Evolutionary conservation across 2,329 filamentous ascomycete genomes (phyloP), one percentile per base, ranked within the genome.

Genomic region (Macroventuria anomochaeta): DNA sequence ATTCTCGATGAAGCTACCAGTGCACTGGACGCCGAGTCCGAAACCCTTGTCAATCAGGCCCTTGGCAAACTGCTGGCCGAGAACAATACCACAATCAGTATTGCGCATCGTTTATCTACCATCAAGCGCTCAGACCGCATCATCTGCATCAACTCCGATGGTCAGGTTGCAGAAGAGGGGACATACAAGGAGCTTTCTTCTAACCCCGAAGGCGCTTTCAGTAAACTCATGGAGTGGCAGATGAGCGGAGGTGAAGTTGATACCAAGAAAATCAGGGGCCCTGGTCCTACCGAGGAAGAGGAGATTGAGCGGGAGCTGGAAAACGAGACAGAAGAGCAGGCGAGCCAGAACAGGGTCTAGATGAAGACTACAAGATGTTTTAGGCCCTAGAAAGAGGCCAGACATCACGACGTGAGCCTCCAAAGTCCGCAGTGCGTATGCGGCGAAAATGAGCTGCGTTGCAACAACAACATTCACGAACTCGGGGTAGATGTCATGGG

Each of bases 171-270:
- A 2, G 93, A 99, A 74, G 89, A 90, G 59, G 95, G 95, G 51
- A 89, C 88, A 53, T 99, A 96, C 73, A 78, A 82, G 20, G 84
- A 91, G 59, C 83, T 99, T 18, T 89, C 88, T 46, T 80, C 83
- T 5, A 85, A 91, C 55, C 83, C 84, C 13, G 80, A 88, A 8
- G 96, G 93, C 46, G 91, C 93, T 2, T 99, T 99, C 71, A 93
- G 88, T 65, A 95, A 89, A 77, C 81, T 99, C 46, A 99, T 99
- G 95, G 93, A 97, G 76, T 97, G 93, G 93, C 95, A 99, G 77
- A 90, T 97, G 85, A 95, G 84, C 65, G 93, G 93, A 11, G 89
- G 89, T 7, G 91, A 96, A 28, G 58, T 59, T 7, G 64, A 65
- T 15, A 38, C 60, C 1, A 63, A 62, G 38, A 55, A 63, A 42